Evolutionary conservation across 2,329 filamentous ascomycete genomes (phyloP), one percentile per base, ranked within the genome.

Genomic region (Fusarium dimerum): DNA sequence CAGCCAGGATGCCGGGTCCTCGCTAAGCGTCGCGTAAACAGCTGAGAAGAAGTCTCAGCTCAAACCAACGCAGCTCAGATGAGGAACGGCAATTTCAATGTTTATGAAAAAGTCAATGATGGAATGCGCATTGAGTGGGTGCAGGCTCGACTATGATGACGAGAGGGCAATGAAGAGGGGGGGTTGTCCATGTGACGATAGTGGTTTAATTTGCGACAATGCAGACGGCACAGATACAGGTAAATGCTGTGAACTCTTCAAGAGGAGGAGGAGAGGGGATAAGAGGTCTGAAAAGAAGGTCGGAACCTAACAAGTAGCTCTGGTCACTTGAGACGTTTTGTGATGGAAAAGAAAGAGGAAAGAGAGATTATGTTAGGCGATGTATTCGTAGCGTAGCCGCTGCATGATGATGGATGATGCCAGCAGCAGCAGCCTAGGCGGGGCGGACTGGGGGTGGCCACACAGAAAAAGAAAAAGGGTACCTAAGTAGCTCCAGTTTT

Each of bases 351-450:
- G 43, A 38, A 47, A 43, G 43, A 54, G 46, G 53, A 50, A 58
- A 48, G 52, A 55, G 57, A 57, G 61, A 48, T 52, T 40, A 51
- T 50, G 51, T 51, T 61, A 43, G 49, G 49, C 36, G 41, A 45
- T 44, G 46, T 41, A 41, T 30, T 47, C 38, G 41, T 43, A 43
- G 40, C 26, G 41, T 43, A 43, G 40, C 40, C 34, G 32, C 50
- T 48, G 43, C 45, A 48, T 48, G 38, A 45, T 62, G 54, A 58
- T 60, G 48, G 59, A 65, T 65, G 63, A 66, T 66, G 63, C 61
- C 61, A 64, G 60, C 63, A 63, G 56, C 51, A 64, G 63, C 47
- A 66, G 61, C 63, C 63, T 64, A 51, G 57, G 48, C 48, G 52
- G 45, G 20, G 32, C 40, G 20, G 20, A 26, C 20, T 26, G 20